Conservation (phyloP, 305 asterid species). For the Nicotiana rustica region DNA sequence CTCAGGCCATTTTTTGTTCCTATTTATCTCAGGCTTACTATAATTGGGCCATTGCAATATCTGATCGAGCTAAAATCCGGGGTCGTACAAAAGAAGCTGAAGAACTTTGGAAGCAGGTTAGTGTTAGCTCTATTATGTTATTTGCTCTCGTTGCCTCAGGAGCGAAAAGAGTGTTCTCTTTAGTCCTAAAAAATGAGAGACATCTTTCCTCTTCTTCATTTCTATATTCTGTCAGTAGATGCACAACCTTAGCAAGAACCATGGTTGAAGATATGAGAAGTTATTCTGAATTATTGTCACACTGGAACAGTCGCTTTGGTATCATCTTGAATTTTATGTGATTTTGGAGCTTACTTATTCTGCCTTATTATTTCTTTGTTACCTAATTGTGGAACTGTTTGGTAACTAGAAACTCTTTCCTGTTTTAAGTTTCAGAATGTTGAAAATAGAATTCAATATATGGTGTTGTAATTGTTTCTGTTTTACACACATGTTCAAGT, state of each 20-base stretch:
- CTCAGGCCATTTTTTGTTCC: conserved; percentile 52
- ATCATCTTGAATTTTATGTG: not conserved
- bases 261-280: conserved; percentile 22
- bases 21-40: conserved; percentile 74
- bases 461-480: conserved; percentile 23
- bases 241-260: conserved; percentile 4
- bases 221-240: conserved; percentile 28
- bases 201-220: conserved; percentile 23
- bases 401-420: conserved; percentile 20
- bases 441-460: not conserved
- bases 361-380: not conserved
- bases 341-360: not conserved
- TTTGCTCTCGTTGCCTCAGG: conserved; percentile 33
- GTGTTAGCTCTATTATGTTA: conserved; percentile 40
- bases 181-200: not conserved
- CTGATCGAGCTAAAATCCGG: conserved; percentile 98
- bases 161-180: not conserved
- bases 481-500: not conserved
- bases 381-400: conserved; percentile 1
- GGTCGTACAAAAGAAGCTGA: conserved; percentile 99
- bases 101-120: conserved; percentile 96
- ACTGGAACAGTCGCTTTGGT: conserved; percentile 2
- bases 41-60: conserved; percentile 99
- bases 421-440: not conserved
- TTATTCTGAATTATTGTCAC: conserved; percentile 3